Conservation (phyloP, 2,329 filamentous ascomycete genomes). For the Fusarium tricinctum region DNA sequence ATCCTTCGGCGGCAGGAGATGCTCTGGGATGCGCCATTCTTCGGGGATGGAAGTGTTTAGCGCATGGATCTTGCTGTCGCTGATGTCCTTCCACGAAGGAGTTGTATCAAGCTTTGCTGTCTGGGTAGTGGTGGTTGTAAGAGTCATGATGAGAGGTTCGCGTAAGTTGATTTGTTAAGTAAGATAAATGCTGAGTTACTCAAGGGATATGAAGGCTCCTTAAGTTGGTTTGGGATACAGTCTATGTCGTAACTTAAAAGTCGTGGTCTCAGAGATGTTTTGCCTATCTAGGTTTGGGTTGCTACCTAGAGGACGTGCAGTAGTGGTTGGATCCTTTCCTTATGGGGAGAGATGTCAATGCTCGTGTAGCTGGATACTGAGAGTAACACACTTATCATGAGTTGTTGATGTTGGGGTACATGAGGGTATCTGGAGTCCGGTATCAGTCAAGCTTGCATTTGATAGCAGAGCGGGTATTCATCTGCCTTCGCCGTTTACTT, state of each 20-base stretch:
- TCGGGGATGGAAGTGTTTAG: constrained; percentile 63
- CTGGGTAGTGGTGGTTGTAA: constrained; percentile 22
- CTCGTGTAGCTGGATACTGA: not conserved
- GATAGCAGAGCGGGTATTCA: constrained; percentile 14
- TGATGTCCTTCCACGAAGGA: constrained; percentile 36
- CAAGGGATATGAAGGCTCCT: constrained; percentile 19
- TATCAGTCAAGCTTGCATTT: too few species aligned
- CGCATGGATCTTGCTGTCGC: constrained; percentile 34
- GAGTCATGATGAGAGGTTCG: constrained; percentile 17
- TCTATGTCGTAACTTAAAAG: constrained; percentile 2
- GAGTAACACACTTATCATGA: constrained; percentile 12
- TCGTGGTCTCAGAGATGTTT: constrained; percentile 18
- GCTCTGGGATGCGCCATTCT: constrained; percentile 69
- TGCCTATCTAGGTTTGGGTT: constrained; percentile 20
- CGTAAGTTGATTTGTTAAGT: not conserved
- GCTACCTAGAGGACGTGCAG: constrained; percentile 4
- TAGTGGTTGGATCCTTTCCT: constrained; percentile 27
- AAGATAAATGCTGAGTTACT: constrained; percentile 5
- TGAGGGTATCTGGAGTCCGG: too few species aligned
- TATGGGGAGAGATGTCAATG: constrained; percentile 15
- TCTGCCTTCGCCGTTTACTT: constrained; percentile 4
- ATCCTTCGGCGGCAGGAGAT: constrained; percentile 65
- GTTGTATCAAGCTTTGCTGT: constrained; percentile 25
- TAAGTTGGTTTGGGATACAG: constrained; percentile 19
- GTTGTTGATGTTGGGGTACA: constrained; percentile 1